A percentile compares a stretch with the other conserved stretches of the same genome.
phyloP scores from a whole-genome alignment of 345 rosid species.

The Geranium rotundifolium region DNA sequence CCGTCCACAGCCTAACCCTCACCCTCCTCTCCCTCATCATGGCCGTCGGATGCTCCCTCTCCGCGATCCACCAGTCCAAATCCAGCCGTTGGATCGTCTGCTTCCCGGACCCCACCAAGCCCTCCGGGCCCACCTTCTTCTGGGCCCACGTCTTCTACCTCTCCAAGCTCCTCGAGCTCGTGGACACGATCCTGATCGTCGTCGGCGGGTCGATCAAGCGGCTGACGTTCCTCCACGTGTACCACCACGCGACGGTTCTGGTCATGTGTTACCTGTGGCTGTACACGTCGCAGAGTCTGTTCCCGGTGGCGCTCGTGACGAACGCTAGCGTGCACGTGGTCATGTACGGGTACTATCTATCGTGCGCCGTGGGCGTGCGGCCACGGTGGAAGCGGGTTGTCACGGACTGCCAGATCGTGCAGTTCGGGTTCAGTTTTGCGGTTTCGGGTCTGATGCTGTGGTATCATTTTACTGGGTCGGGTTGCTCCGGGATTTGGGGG shows the following conservation, averaged over 20 bases:
- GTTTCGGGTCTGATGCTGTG: conserved; percentile 26
- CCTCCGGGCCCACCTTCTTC: conserved; percentile 54
- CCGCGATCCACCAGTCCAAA: conserved; percentile 18
- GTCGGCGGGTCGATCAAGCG: conserved; percentile 28
- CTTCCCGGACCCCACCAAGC: conserved; percentile 30
- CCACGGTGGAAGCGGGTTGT: conserved; percentile 61
- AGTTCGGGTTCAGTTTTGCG: conserved; percentile 38
- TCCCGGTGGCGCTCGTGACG: conserved; percentile 39
- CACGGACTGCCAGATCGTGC: conserved; percentile 51
- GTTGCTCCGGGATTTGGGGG: conserved; percentile 48
- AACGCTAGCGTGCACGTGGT: conserved; percentile 50
- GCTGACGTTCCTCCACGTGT: conserved; percentile 59
- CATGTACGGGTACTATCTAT: conserved; percentile 48
- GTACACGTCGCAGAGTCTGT: conserved; percentile 33
- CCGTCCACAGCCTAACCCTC: conserved; percentile 61
- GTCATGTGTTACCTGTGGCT: conserved; percentile 52
- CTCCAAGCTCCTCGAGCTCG: conserved; percentile 46
- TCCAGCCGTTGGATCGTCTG: conserved; percentile 30
- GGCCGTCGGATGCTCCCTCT: conserved; percentile 62
- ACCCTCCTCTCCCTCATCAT: conserved; percentile 46
- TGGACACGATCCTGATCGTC: conserved; percentile 48
- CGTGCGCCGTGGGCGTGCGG: conserved; percentile 32
- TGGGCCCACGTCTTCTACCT: conserved; percentile 63
- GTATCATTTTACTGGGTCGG: conserved; percentile 36
- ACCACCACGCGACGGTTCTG: conserved; percentile 54